Conservation (phyloP, 305 asterid species). For the Rubia balearica region DNA sequence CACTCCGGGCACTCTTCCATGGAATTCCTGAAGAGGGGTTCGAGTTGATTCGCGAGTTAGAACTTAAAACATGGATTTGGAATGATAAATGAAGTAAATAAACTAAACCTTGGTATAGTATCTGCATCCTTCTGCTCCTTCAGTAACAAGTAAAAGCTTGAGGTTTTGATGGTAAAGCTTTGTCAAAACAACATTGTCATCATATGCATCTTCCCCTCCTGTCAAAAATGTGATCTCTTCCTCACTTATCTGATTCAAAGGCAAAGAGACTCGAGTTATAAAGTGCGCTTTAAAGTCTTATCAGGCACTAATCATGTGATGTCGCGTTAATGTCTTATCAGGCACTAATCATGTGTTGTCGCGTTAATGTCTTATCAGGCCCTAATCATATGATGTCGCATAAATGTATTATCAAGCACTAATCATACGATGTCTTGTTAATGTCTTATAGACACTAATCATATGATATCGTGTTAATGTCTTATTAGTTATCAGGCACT, state of each 20-base stretch:
- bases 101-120: slow-evolving; percentile 37
- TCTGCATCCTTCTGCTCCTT: slow-evolving; percentile 40
- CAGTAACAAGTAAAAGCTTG: slow-evolving; percentile 36
- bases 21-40: slow-evolving; percentile 27
- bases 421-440: no score
- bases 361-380: no score
- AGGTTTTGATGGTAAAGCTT: slow-evolving; percentile 35
- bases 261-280: neutral
- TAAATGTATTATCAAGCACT: no score
- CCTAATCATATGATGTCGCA: no score
- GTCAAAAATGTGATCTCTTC: slow-evolving; percentile 40
- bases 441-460: no score
- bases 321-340: no score
- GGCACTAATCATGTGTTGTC: no score
- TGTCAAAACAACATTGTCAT: slow-evolving; percentile 30
- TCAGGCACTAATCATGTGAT: neutral
- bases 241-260: slow-evolving; percentile 32
- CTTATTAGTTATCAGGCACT: no score
- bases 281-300: neutral
- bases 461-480: no score
- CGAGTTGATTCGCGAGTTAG: neutral
- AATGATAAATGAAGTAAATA: neutral
- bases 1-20: slow-evolving; percentile 32
- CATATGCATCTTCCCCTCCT: slow-evolving; percentile 31
- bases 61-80: neutral